These are phyloP conservation scores for Plasmodium vinckei DNA, from an alignment of 169 alveolate genomes.

Conservation along the genomic window DNA sequence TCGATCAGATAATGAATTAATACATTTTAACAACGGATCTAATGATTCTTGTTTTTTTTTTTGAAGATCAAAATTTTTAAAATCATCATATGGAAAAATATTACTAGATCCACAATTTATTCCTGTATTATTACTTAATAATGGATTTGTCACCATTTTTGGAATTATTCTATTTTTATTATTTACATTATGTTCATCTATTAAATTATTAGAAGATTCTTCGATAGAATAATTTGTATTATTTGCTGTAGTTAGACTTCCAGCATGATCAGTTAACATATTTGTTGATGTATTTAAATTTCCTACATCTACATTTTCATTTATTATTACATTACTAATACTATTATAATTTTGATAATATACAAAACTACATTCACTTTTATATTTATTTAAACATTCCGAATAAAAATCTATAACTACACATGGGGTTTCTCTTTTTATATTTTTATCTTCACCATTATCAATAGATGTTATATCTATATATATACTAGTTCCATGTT, in stretches of 20 bases:
- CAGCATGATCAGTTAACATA: slow-evolving; percentile 11
- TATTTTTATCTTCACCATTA: slow-evolving; percentile 2
- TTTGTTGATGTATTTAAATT: background rate
- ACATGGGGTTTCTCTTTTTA: background rate
- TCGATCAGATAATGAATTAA: slow-evolving; percentile 84
- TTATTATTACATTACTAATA: slow-evolving; percentile 41
- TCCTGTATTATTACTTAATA: background rate
- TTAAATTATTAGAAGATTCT: too few relatives aligned
- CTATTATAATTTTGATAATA: slow-evolving; percentile 78
- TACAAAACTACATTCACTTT: slow-evolving; percentile 80
- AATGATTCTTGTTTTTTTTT: slow-evolving; percentile 83
- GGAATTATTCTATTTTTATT: slow-evolving; percentile 18
- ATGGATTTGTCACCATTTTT: background rate
- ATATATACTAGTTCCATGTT: slow-evolving; percentile 66
- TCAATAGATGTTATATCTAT: background rate
- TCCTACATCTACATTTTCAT: slow-evolving; percentile 35
- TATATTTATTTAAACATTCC: slow-evolving; percentile 83
- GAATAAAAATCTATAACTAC: slow-evolving; percentile 80
- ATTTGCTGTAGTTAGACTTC: background rate
- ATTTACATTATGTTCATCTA: slow-evolving; percentile 9
- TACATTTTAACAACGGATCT: slow-evolving; percentile 84
- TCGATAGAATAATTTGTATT: background rate
- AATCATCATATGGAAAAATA: slow-evolving; percentile 28
- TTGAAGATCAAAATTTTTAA: slow-evolving; percentile 78
- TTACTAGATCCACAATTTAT: background rate